Base-by-base conservation (phyloP, 1,284 basidiomycete genomes). In the Gastroboletus turbinatus region DNA sequence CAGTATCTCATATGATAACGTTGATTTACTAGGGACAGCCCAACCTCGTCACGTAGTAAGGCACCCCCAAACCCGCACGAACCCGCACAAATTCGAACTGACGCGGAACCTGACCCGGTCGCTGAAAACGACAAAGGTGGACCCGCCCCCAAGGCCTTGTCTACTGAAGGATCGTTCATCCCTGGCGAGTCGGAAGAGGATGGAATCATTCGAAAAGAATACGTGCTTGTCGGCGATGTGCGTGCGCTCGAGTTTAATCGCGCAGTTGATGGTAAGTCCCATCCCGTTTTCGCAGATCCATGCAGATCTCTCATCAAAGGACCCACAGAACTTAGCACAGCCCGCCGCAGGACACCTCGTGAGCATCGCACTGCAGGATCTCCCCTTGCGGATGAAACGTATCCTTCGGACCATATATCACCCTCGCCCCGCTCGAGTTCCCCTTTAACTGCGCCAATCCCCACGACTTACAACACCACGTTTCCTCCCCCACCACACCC, bases 141-240 rank as follows among this genome's bases (percentile, higher is more conserved):
- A 27, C 44, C 9, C 4, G 46, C 47, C 38, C 62, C 60, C 0
- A 75, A 69, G 55, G 75, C 77, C 2, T 66, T 83, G 5, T 82
- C 83, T 3, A 80, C 80, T 0, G 88, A 91, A 56, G 82, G 78
- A 1, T 89, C 88, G 0, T 71, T 82, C 52, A 90, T 90, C 51
- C 88, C 88, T n/a, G 89, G 88, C 7, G 89, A 91, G 70, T 87
- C 85, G 0, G 89, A 91, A 64, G 88, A 91, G 67, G 88, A 91
- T 67, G 88, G 87, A 0, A 73, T 85, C 42, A 75, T 91, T 21
- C 75, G 88, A 27, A 76, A 85, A 44, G 90, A 92, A 64, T 92
- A 92, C 60, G 90, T 92, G 1, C 77, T 92, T 1, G 87, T 92
- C 5, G 88, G 82, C 4, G 87, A 92, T 68, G 83, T 82, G 23